Base-by-base conservation (phyloP, 2,329 filamentous ascomycete species). In the Xylaria hypoxylon region DNA sequence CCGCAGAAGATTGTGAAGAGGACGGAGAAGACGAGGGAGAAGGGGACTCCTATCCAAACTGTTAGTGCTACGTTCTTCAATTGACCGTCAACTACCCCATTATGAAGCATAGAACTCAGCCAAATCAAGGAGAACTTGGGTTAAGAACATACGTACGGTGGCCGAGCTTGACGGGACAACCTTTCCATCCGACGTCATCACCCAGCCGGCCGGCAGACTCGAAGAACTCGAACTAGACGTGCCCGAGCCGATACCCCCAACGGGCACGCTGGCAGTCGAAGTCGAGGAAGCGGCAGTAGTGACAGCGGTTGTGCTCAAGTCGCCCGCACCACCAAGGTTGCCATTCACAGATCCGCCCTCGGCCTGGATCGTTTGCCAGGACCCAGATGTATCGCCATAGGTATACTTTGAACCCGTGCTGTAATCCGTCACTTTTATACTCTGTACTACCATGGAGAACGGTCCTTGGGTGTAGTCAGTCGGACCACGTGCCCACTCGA, bases 401-500 rank as follows among this genome's bases (percentile, higher is more conserved):
- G 82, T 84, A 84, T 99, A 99, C 69, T 91, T 83, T 19, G 86
- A 90, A 60, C 96, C 96, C 1, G 94, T 97, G 24, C 94, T 97
- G 83, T 98, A 99, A 82, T 99, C 96, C 58, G 90, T 90, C 47
- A 97, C 87, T 61, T 86, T 84, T 72, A 97, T 80, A 33, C 87
- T 91, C 79, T 91, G 87, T 76, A 98, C 90, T 60, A 87, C 82
- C 94, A 98, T 98, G 70, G 85, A 89, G 82, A 92, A 99, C 0
- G 96, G 96, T 0, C 92, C 95, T 69, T 90, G 76, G 64, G 86
- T 85, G 82, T 96, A 99, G 81, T 97, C 89, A 55, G 93, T 97
- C 55, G 88, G 86, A 15, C 96, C 96, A 62, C 91, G 87, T 63
- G 96, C 92, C 96, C 96, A 99, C 70, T 89, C 84, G 74, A 98